phyloP scores from a whole-genome alignment of 2,329 filamentous ascomycete genomes.

The Elsinoe arachidis region DNA sequence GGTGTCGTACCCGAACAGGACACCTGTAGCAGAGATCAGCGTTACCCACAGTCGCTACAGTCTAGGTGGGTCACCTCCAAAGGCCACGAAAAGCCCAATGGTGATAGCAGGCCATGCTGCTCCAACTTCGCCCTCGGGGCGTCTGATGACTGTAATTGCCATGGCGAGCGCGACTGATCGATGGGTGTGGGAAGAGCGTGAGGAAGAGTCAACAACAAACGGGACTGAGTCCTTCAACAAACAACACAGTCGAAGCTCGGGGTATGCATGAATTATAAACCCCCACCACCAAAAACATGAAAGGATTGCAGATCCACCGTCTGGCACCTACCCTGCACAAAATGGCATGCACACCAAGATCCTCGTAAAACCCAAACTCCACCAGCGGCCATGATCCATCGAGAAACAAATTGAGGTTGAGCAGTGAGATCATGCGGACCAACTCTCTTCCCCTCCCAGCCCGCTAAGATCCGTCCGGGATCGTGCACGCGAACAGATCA shows the following conservation, averaged over 20 bases:
- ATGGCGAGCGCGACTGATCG: slow-evolving; percentile 20
- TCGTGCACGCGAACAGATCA: neutral
- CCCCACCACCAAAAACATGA: neutral
- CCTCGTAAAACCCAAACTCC: neutral
- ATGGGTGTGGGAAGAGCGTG: neutral
- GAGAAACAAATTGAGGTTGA: slow-evolving; percentile 2
- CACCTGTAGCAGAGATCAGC: slow-evolving; percentile 13
- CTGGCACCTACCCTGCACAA: neutral
- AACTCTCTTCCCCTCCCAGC: neutral
- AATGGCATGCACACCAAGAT: neutral
- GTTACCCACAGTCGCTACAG: too few relatives aligned
- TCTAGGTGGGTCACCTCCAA: too few relatives aligned
- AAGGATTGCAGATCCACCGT: neutral
- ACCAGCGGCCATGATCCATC: neutral
- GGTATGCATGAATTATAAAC: neutral
- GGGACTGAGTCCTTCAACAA: neutral
- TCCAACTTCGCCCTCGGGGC: slow-evolving; percentile 34
- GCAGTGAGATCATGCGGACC: neutral
- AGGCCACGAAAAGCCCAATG: slow-evolving; percentile 31
- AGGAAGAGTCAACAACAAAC: neutral
- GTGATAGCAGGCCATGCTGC: slow-evolving; percentile 36
- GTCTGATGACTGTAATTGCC: slow-evolving; percentile 32
- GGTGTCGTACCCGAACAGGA: slow-evolving; percentile 18
- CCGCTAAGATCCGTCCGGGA: neutral
- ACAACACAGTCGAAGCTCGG: neutral